A percentile compares a stretch with the other conserved stretches of the same genome.
phyloP scores from a whole-genome alignment of 805 yeast genomes.

The Suhomyces kilbournensis region DNA sequence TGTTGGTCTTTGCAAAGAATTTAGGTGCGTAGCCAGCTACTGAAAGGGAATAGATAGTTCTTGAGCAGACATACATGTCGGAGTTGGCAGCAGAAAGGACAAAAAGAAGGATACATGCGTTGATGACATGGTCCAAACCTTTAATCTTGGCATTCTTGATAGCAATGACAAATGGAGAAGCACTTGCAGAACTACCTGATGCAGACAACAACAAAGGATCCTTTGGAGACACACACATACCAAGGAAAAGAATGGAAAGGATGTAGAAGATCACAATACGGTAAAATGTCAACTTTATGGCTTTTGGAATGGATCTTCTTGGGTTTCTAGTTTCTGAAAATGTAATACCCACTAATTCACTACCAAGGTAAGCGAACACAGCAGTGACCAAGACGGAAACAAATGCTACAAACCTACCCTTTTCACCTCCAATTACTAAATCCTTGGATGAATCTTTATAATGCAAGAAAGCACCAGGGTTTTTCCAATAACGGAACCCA shows the following conservation, averaged over 20 bases:
- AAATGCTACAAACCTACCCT: constrained; percentile 61
- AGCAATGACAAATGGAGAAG: constrained; percentile 85
- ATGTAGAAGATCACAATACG: constrained; percentile 62
- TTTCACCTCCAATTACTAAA: constrained; percentile 37
- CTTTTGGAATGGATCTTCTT: constrained; percentile 65
- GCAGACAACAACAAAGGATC: constrained; percentile 51
- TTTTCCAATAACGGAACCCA: constrained; percentile 69
- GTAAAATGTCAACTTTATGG: constrained; percentile 65
- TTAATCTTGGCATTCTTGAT: constrained; percentile 61
- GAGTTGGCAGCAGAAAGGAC: constrained; percentile 83
- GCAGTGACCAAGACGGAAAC: constrained; percentile 62
- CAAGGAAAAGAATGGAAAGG: constrained; percentile 58
- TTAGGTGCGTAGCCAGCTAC: constrained; percentile 73
- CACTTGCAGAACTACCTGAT: constrained; percentile 58
- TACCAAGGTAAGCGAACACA: constrained; percentile 68
- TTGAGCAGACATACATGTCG: constrained; percentile 71
- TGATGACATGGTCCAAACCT: constrained; percentile 71
- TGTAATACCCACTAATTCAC: constrained; percentile 68
- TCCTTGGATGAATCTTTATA: constrained; percentile 43
- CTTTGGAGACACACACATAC: constrained; percentile 63
- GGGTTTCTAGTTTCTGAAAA: constrained; percentile 72
- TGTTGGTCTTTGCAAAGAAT: constrained; percentile 59
- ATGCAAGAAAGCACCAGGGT: constrained; percentile 61
- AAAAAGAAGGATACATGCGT: constrained; percentile 72
- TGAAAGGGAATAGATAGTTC: constrained; percentile 71